Base-by-base conservation (phyloP, 2,329 filamentous ascomycete species). In the Massarina eburnea region DNA sequence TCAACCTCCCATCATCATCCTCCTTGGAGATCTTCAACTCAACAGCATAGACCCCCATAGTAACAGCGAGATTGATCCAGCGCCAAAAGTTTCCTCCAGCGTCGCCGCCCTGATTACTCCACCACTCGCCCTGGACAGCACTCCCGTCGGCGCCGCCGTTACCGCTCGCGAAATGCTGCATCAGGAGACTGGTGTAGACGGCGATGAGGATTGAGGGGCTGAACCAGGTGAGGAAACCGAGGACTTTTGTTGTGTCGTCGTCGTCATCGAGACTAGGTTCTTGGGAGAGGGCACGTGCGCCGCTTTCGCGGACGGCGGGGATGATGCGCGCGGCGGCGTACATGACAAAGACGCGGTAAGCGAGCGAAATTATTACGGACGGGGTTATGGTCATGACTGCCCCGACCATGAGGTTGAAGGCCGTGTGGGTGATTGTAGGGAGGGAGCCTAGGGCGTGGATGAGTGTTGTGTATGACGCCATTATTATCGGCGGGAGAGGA, bases 291-390 rank as follows among this genome's bases (percentile, higher is more conserved):
- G 88, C 89, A 51, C 85, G 80, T 3, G 89, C 90, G 14, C 92
- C 92, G 19, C 88, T 87, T 66, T 96, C 90, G 35, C 89, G 85
- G 10, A 99, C 86, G 1, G 91, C 91, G 0, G 94, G 94, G 46
- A 99, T 96, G 68, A 99, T 97, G 46, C 92, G 85, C 4, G 91
- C 96, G 18, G 91, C 91, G 47, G 90, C 90, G 72, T 97, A 97
- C 67, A 97, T 90, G 43, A 97, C 94, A 55, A 96, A 88, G 32
- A 96, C 85, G 41, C 94, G 88, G 71, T 96, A 99, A 22, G 89
- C 85, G 34, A 99, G 82, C 1, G 91, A 96, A 55, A 97, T 95
- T 72, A 99, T 88, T 51, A 97, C 91, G 1, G 90, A 96, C 0
- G 94, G 91, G 0, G 92, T 96, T 57, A 97, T 94, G 33, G 92